Conservation (phyloP, 257 asterid genomes). For the Cordia subcordata region DNA sequence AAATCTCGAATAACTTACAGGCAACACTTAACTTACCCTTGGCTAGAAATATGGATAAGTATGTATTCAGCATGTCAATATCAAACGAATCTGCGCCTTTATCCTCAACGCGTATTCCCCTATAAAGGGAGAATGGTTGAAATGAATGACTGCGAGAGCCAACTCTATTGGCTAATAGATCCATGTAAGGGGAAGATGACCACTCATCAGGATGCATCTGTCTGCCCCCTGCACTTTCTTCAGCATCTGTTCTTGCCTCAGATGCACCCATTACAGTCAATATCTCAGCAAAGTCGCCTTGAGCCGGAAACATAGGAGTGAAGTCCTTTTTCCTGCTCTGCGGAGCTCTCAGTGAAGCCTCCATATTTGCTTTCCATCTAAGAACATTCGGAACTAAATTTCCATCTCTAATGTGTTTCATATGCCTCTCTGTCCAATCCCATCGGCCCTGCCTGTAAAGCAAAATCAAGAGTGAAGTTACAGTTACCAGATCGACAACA, state of each 20-base stretch:
- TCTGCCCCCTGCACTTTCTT: conserved; percentile 15
- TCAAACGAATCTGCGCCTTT: conserved; percentile 77
- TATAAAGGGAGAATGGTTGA: conserved; percentile 33
- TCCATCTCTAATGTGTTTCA: conserved; percentile 70
- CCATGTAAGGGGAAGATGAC: conserved; percentile 97
- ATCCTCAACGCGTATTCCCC: conserved; percentile 56
- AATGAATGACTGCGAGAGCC: conserved; percentile 21
- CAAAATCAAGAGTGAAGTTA: conserved; percentile 63
- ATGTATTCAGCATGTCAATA: conserved; percentile 83
- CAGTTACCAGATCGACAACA: conserved; percentile 69
- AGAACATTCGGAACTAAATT: conserved; percentile 66
- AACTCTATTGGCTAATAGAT: conserved; percentile 51
- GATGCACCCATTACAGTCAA: conserved; percentile 30
- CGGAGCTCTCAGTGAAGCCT: conserved; percentile 46
- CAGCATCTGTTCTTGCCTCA: conserved; percentile 15
- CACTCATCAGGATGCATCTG: conserved; percentile 37
- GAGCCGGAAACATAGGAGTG: conserved; percentile 60
- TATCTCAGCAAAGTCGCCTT: conserved; percentile 43
- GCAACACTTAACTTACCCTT: conserved; percentile 91
- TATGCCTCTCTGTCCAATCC: conserved; percentile 65
- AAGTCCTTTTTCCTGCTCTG: conserved; percentile 69
- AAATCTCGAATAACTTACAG: conserved; percentile 82
- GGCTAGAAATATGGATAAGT: conserved; percentile 71
- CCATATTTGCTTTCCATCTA: conserved; percentile 82
- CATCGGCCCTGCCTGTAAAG: conserved; percentile 62